A percentile compares a stretch with the other conserved stretches of the same genome.
These are phyloP conservation scores for Aspergillus haitiensis DNA, from an alignment of 495 filamentous ascomycete species.

Conservation along the genomic window DNA sequence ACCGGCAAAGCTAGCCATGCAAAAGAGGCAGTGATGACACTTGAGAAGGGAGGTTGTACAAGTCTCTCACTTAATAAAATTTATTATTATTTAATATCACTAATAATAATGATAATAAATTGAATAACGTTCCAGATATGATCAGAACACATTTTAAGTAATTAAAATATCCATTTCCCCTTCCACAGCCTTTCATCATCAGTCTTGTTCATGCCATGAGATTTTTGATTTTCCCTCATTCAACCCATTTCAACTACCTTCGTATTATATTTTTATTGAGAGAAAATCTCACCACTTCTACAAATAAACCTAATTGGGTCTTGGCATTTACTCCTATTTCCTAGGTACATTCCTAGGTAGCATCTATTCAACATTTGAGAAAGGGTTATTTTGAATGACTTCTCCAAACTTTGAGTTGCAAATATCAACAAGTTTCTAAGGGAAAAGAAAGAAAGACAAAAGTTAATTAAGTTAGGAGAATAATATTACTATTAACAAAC, in stretches of 20 bases:
- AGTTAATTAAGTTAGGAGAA: not conserved
- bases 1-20: slow-evolving; percentile 20
- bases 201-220: no score
- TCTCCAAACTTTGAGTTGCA: not conserved
- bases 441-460: not conserved
- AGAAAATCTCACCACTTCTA: no score
- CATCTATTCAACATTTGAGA: no score
- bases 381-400: no score
- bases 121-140: not conserved
- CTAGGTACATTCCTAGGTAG: no score
- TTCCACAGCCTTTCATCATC: no score
- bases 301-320: no score
- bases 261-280: no score
- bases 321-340: no score
- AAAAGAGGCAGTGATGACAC: slow-evolving; percentile 7
- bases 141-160: not conserved
- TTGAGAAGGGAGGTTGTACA: not conserved
- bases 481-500: not conserved
- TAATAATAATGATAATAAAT: slow-evolving; percentile 1
- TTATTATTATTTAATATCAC: slow-evolving; percentile 1
- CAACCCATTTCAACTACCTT: no score
- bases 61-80: not conserved
- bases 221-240: no score
- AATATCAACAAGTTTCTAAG: not conserved
- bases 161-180: not conserved